Conservation (phyloP, 345 rosid species). For the Hibiscus tridactylites region DNA sequence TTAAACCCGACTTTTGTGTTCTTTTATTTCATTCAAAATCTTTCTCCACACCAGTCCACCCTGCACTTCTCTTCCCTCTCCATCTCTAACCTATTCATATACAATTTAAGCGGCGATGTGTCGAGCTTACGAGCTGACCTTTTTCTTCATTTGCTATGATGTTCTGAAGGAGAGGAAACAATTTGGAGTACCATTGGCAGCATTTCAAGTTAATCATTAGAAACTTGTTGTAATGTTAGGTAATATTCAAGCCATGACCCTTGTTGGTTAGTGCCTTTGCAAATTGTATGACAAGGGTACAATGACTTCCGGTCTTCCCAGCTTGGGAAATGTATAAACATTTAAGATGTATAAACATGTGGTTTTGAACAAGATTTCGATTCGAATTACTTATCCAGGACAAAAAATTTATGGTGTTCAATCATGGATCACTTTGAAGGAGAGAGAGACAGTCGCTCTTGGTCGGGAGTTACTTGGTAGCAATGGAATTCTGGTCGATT, state of each 20-base stretch:
- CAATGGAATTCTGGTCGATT: slow-evolving; percentile 77
- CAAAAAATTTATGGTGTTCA: slow-evolving; percentile 17
- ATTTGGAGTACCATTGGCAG: slow-evolving; percentile 94
- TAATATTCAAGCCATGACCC: slow-evolving; percentile 82
- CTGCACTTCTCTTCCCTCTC: too few species aligned
- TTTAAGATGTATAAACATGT: neutral
- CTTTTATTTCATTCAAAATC: too few species aligned
- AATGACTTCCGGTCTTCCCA: slow-evolving; percentile 91
- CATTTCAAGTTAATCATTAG: slow-evolving; percentile 68
- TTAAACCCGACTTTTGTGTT: too few species aligned
- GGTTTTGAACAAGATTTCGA: neutral
- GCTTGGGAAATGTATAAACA: slow-evolving; percentile 79
- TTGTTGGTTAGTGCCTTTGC: slow-evolving; percentile 96
- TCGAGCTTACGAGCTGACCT: neutral
- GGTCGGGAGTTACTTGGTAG: slow-evolving; percentile 95
- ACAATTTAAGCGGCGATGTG: neutral
- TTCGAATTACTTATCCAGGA: neutral
- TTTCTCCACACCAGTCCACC: too few species aligned
- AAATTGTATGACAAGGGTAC: slow-evolving; percentile 72
- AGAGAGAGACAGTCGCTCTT: slow-evolving; percentile 71
- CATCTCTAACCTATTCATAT: too few species aligned
- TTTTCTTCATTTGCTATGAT: slow-evolving; percentile 13
- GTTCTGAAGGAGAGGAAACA: slow-evolving; percentile 81
- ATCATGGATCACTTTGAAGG: slow-evolving; percentile 73
- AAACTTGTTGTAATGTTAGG: slow-evolving; percentile 87